Percentiles rank a stretch among this genome's conserved stretches.
These are phyloP conservation scores for Cadophora sp. DNA, from an alignment of 2,329 filamentous ascomycete genomes.

Conservation along the genomic window DNA sequence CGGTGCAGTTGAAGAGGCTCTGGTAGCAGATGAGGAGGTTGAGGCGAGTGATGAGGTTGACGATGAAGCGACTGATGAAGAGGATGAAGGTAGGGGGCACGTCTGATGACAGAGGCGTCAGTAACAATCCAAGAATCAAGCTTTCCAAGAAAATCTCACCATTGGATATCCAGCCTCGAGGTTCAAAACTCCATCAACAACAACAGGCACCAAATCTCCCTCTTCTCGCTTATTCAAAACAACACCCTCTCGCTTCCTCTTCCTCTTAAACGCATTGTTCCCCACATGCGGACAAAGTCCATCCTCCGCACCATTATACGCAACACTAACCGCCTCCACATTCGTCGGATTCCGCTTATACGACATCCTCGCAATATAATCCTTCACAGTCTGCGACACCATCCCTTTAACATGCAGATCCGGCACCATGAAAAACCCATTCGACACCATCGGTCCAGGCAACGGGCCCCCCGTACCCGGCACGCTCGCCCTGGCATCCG, in stretches of 20 bases:
- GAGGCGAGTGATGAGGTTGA: not conserved
- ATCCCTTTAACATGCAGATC: constrained; percentile 19
- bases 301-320: constrained; percentile 18
- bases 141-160: not conserved
- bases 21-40: not conserved
- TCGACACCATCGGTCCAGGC: not conserved
- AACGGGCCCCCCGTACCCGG: no score
- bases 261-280: not conserved
- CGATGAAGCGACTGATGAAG: not conserved
- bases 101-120: no score
- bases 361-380: constrained; percentile 5
- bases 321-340: not conserved
- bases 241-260: not conserved
- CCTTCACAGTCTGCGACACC: constrained; percentile 8
- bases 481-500: no score
- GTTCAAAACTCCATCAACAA: not conserved
- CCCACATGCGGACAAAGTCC: not conserved
- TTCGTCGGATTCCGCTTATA: not conserved
- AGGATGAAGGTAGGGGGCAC: not conserved
- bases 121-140: no score
- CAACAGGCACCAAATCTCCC: not conserved
- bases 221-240: not conserved
- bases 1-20: not conserved
- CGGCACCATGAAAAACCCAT: not conserved
- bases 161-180: not conserved